phyloP scores from a whole-genome alignment of 1,284 basidiomycete species.

The Jaminaea rosea region DNA sequence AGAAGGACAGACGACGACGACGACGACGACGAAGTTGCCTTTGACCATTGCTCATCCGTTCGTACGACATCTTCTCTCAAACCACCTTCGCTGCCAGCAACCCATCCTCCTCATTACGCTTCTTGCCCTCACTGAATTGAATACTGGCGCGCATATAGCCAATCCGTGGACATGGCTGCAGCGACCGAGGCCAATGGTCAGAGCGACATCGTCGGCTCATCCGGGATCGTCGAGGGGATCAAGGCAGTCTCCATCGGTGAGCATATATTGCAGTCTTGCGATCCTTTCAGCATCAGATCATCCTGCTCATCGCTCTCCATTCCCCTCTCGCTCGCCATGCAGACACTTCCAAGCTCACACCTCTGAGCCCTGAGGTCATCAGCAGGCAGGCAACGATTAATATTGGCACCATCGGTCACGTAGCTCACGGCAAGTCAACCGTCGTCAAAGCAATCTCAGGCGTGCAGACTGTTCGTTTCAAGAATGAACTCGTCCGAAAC shows the following conservation, averaged over 20 bases:
- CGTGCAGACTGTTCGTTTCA: slow-evolving; percentile 97
- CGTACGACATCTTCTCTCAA: not conserved
- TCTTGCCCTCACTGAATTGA: too few species aligned
- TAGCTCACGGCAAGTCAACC: slow-evolving; percentile 87
- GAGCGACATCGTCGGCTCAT: too few species aligned
- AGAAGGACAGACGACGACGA: not conserved
- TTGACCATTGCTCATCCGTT: too few species aligned
- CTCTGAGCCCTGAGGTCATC: slow-evolving; percentile 90
- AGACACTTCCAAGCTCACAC: slow-evolving; percentile 58
- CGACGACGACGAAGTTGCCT: not conserved
- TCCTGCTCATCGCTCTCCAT: slow-evolving; percentile 2
- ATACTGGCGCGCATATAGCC: too few species aligned
- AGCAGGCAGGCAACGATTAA: slow-evolving; percentile 72
- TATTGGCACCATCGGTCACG: slow-evolving; percentile 48
- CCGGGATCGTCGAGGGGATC: slow-evolving; percentile 21
- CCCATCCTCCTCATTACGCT: too few species aligned
- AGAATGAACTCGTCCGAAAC: slow-evolving; percentile 78
- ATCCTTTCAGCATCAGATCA: not conserved
- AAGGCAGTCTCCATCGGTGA: slow-evolving; percentile 18
- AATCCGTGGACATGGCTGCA: slow-evolving; percentile 24
- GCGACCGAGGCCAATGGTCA: slow-evolving; percentile 20
- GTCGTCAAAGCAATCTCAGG: slow-evolving; percentile 98
- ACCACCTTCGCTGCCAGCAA: not conserved
- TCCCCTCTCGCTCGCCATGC: too few species aligned
- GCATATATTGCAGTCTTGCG: not conserved